Base-by-base conservation (phyloP, 805 yeast species). In the Saturnispora sanitii region DNA sequence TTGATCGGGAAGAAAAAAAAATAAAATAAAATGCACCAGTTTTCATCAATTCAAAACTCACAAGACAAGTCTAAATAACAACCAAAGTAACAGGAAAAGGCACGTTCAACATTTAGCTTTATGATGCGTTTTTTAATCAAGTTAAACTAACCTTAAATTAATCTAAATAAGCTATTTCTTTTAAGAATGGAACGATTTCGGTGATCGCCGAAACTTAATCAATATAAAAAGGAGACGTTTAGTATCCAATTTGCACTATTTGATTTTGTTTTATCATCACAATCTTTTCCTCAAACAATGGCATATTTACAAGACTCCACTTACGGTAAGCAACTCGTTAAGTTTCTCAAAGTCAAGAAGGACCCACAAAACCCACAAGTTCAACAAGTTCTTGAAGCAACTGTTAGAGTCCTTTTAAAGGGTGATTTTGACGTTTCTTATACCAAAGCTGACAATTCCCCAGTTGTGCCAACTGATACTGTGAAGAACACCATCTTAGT, bases 391-490 rank as follows among this genome's bases (percentile, higher is more conserved):
- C 71, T 84, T 62, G 96, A 88, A 67, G 84, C 94, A 40, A 81
- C 86, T 43, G 94, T 83, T 42, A 70, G 71, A 48, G 79, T 79
- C 21, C 67, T 88, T 38, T 70, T 88, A 44, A 77, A 73, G 50
- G 96, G 96, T 47, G 73, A 70, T 42, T 79, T 88, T 54, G 95
- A 82, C 47, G 63, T 66, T 23, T 78, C 95, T 3, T 88, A 83
- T 68, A 88, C 95, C 38, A 55, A 79, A 44, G 96, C 95, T 29
- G 94, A 88, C 64, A 88, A 88, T 66, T 57, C 82, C 2, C 74
- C 82, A n/a, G 78, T 88, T 54, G 94, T 88, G 37, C 96, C 96
- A 44, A 88, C 96, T 7, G 95, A 87, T 62, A 85, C 95, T 1
- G 87, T 86, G 42, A 87, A 87, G 64, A 87, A 87, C 70, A 87